Percentiles rank a stretch among this genome's conserved stretches.
These are phyloP conservation scores for Fusarium falciforme DNA, from an alignment of 2,329 filamentous ascomycete species.

Conservation along the genomic window DNA sequence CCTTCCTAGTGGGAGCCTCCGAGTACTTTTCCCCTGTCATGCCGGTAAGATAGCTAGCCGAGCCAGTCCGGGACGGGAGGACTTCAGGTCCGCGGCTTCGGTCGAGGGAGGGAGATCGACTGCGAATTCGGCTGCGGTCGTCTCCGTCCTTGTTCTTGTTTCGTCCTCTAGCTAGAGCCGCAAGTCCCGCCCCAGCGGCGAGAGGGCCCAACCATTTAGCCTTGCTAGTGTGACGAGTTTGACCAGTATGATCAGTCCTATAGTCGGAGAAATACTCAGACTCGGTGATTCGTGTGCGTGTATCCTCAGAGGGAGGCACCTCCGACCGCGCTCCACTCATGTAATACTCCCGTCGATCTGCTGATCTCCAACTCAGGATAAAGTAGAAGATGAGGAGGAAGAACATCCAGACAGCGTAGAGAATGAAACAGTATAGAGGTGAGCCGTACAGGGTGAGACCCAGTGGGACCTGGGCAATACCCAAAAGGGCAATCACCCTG, in stretches of 20 bases:
- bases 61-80: slow-evolving; percentile 63
- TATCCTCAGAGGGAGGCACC: slow-evolving; percentile 62
- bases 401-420: slow-evolving; percentile 84
- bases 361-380: slow-evolving; percentile 77
- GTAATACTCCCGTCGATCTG: slow-evolving; percentile 66
- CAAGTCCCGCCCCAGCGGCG: slow-evolving; percentile 62
- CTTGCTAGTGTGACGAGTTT: slow-evolving; percentile 37
- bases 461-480: slow-evolving; percentile 87
- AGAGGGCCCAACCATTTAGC: slow-evolving; percentile 64
- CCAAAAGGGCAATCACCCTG: slow-evolving; percentile 80
- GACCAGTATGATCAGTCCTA: slow-evolving; percentile 44
- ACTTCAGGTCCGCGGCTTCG: slow-evolving; percentile 60
- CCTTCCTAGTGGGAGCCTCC: slow-evolving; percentile 54
- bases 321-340: slow-evolving; percentile 68
- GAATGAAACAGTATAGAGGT: slow-evolving; percentile 83
- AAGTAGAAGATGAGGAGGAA: slow-evolving; percentile 82
- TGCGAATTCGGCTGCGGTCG: slow-evolving; percentile 56
- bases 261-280: slow-evolving; percentile 54
- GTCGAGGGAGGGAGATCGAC: slow-evolving; percentile 51
- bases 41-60: slow-evolving; percentile 67
- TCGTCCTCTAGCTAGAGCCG: slow-evolving; percentile 58
- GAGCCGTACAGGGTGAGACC: slow-evolving; percentile 94
- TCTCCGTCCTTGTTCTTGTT: slow-evolving; percentile 54
- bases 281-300: slow-evolving; percentile 53
- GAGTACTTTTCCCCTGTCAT: slow-evolving; percentile 68